Evolutionary conservation across 768 basidiomycete genomes (phyloP).

Genomic region (Boletellus ananiceps): DNA sequence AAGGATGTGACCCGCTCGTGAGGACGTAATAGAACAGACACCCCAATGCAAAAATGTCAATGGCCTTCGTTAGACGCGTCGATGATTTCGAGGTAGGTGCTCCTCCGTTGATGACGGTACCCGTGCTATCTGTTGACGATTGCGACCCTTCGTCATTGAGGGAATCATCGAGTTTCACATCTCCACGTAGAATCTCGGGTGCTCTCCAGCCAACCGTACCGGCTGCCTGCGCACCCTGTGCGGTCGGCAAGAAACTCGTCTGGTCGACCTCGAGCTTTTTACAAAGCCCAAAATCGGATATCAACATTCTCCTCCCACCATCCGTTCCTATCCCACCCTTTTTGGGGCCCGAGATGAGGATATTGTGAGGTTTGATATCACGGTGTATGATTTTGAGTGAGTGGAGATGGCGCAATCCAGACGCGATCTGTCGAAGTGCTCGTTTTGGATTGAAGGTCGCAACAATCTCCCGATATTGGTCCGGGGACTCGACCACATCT

Average conservation of each 20-base stretch:
- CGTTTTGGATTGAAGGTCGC: constrained; percentile 81
- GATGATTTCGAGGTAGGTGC: constrained; percentile 27
- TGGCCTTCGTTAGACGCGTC: constrained; percentile 84
- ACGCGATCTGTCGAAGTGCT: constrained; percentile 81
- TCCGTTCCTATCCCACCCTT: constrained; percentile 40
- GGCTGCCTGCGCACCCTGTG: constrained; percentile 81
- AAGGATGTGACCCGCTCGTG: constrained; percentile 89
- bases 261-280: constrained; percentile 94
- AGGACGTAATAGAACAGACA: constrained; percentile 94
- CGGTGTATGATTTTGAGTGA: constrained; percentile 95
- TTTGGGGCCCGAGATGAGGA: constrained; percentile 75
- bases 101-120: constrained; percentile 38
- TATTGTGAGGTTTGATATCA: constrained; percentile 98
- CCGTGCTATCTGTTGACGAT: constrained; percentile 61
- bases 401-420: constrained; percentile 87
- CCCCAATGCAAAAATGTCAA: constrained; percentile 95
- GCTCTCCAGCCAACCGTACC: constrained; percentile 98
- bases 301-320: constrained; percentile 72
- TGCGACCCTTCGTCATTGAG: constrained; percentile 59
- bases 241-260: constrained; percentile 92
- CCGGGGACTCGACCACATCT: constrained; percentile 78
- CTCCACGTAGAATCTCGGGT: constrained; percentile 91
- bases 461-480: constrained; percentile 73
- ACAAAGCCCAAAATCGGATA: constrained; percentile 96
- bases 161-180: constrained; percentile 85